A percentile compares a stretch with the other conserved stretches of the same genome.
These are phyloP conservation scores for Sanghuangporus baumii DNA, from an alignment of 1,284 basidiomycete genomes.

Conservation along the genomic window DNA sequence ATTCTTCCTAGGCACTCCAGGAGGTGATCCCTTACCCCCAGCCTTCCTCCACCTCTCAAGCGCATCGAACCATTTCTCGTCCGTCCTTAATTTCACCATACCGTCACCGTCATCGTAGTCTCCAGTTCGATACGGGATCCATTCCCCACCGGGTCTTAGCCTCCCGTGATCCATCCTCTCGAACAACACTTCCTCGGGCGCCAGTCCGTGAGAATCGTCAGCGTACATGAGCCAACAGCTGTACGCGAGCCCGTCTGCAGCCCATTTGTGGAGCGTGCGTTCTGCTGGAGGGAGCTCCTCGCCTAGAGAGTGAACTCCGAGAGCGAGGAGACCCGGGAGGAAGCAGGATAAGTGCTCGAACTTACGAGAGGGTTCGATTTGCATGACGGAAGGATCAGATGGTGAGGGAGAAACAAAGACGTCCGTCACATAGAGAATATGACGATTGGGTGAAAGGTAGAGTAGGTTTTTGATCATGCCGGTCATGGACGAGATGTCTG, in stretches of 20 bases:
- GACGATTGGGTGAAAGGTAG: slow-evolving; percentile 57
- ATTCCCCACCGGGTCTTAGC: slow-evolving; percentile 2
- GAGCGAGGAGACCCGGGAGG: slow-evolving; percentile 69
- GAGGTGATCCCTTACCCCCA: slow-evolving; percentile 41
- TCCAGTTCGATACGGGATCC: background rate
- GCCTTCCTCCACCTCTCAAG: slow-evolving; percentile 45
- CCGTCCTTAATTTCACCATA: slow-evolving; percentile 8
- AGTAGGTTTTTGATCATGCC: slow-evolving; percentile 60
- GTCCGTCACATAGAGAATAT: slow-evolving; percentile 69
- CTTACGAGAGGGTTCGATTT: slow-evolving; percentile 36
- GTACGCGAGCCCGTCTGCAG: slow-evolving; percentile 61
- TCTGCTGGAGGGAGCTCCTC: slow-evolving; percentile 2
- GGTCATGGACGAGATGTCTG: slow-evolving; percentile 59
- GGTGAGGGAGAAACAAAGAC: background rate
- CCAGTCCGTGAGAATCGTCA: slow-evolving; percentile 55
- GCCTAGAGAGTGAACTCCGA: slow-evolving; percentile 57
- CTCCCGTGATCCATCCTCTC: slow-evolving; percentile 14
- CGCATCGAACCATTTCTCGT: slow-evolving; percentile 45
- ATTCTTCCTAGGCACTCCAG: slow-evolving; percentile 36
- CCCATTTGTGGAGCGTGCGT: slow-evolving; percentile 54
- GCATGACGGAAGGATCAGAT: background rate
- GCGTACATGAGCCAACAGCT: slow-evolving; percentile 63
- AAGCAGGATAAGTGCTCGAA: slow-evolving; percentile 80
- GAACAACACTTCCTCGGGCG: slow-evolving; percentile 53
- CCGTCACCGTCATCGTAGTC: background rate